Evolutionary conservation across 148 eudicot genomes (phyloP), one percentile per base, ranked within the genome.

Genomic region (Persicaria tinctoria): DNA sequence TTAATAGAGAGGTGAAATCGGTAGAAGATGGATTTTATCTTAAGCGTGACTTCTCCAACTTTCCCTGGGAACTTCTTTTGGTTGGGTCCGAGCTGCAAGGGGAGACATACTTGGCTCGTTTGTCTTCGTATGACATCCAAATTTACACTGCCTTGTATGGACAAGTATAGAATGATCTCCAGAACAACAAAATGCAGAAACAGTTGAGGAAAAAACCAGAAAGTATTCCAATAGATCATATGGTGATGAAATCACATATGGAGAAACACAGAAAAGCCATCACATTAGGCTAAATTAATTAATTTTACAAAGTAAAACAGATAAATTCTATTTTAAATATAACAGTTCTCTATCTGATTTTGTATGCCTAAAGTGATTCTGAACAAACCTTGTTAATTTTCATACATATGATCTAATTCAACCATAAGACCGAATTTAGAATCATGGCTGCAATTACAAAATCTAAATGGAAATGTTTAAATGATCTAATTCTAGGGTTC

Each of bases 21-120:
- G 27, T 23, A 23, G 27, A 23, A 23, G 27, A 23, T 23, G 27
- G 6, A 68, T 57, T 69, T 18, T 85, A 82, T 97, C 98, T 91
- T 79, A 88, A 79, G 87, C 90, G 88, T 32, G 98, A 94, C 76
- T 94, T 94, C 84, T 91, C 98, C 98, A 94, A 80, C 84, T 94
- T 94, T 51, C 98, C 98, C 76, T 94, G 97, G 68, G 93, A 91
- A 78, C 98, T 94, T 84, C 97, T 85, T 73, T 79, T 85, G 44
- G 53, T 20, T 13, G 86, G 86, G 71, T 85, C 73, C 17, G 87
- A 76, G 79, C 83, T 82, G 73, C 51, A 82, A 51, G 98, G 93
- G 27, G 98, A 88, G 64, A 86, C 97, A 73, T 91, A 94, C 70
- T 86, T 91, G 78, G 59, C 62, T 20, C 23, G 23, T 20, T 20